These are phyloP conservation scores for Cadophora gregata DNA, from an alignment of 2,329 filamentous ascomycete species.

Conservation along the genomic window DNA sequence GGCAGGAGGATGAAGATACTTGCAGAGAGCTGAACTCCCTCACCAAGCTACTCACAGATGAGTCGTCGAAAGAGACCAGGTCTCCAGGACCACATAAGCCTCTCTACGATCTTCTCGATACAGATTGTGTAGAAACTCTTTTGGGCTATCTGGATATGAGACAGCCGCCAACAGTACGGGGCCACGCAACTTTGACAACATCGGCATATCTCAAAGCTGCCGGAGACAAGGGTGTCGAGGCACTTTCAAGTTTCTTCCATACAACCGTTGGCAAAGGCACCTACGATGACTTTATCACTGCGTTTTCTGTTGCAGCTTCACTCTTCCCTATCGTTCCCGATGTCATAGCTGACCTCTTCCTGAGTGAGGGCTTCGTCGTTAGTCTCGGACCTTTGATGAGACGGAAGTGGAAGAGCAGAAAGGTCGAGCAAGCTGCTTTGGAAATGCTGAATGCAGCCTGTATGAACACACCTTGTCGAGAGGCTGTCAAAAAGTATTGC, in stretches of 20 bases:
- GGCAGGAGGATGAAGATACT: constrained; percentile 79
- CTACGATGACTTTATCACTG: constrained; percentile 87
- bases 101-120: constrained; percentile 64
- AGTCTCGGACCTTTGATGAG: constrained; percentile 78
- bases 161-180: constrained; percentile 73
- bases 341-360: constrained; percentile 77
- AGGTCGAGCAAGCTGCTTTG: constrained; percentile 84
- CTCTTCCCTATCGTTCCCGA: constrained; percentile 86
- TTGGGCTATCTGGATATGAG: constrained; percentile 87
- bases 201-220: constrained; percentile 84
- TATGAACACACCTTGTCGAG: constrained; percentile 81
- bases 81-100: constrained; percentile 45
- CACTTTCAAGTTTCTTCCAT: constrained; percentile 77
- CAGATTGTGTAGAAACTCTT: constrained; percentile 82
- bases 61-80: constrained; percentile 38
- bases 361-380: constrained; percentile 85
- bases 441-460: constrained; percentile 93
- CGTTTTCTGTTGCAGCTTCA: constrained; percentile 89
- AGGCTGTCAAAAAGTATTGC: constrained; percentile 85
- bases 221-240: constrained; percentile 70
- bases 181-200: constrained; percentile 80
- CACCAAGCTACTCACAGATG: constrained; percentile 64
- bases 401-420: constrained; percentile 81
- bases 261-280: constrained; percentile 73
- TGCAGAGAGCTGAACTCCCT: constrained; percentile 63